Percentiles rank a stretch among this genome's conserved stretches.
Evolutionary conservation across 345 rosid genomes (phyloP).

Genomic region (Eucalyptus lansdowneana): DNA sequence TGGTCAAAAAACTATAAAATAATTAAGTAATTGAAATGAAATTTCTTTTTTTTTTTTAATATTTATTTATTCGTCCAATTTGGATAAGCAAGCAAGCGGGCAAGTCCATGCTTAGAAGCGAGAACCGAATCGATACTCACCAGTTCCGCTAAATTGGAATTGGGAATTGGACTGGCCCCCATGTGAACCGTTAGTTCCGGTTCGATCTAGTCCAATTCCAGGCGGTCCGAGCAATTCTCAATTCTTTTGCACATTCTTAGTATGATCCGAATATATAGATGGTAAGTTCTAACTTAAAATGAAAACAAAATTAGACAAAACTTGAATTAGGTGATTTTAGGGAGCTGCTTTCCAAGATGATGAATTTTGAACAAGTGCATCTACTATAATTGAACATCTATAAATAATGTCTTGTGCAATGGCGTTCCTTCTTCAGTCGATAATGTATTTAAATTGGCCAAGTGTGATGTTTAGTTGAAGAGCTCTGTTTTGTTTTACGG

Average conservation of each 20-base stretch:
- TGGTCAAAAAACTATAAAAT: too few relatives aligned
- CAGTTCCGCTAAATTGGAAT: rapidly evolving
- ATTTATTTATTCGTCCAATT: too few relatives aligned
- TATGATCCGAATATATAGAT: too few relatives aligned
- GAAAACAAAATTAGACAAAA: neutral
- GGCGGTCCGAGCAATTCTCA: rapidly evolving
- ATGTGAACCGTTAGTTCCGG: too few relatives aligned
- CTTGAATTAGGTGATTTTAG: neutral
- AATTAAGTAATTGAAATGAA: too few relatives aligned
- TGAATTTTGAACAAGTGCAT: neutral
- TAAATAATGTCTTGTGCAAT: neutral
- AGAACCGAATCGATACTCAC: rapidly evolving
- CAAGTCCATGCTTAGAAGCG: too few relatives aligned
- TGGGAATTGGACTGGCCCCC: rapidly evolving
- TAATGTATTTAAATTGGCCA: neutral
- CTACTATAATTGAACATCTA: neutral
- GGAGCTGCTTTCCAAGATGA: neutral
- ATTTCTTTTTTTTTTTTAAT: too few relatives aligned
- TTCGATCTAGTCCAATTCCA: rapidly evolving
- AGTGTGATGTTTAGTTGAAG: neutral
- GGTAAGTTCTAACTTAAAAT: neutral
- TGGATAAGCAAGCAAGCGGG: rapidly evolving
- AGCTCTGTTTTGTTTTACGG: neutral
- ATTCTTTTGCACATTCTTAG: too few relatives aligned
- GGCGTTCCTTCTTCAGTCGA: neutral